phyloP scores from a whole-genome alignment of 2,329 filamentous ascomycete species.

The Fusarium algeriense region DNA sequence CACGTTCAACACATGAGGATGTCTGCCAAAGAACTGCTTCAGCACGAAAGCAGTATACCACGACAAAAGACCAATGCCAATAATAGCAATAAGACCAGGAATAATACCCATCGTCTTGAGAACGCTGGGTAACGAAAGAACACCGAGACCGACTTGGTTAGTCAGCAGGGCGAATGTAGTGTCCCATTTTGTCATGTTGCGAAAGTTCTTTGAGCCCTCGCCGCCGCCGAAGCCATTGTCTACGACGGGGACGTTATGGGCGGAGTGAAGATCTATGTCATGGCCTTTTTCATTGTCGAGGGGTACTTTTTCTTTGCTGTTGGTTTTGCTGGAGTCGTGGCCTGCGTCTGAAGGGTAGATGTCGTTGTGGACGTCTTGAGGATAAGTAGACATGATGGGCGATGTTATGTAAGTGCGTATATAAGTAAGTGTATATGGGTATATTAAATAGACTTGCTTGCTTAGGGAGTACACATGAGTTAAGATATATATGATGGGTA shows the following conservation, averaged over 20 bases:
- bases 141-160: constrained; percentile 54
- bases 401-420: neutral
- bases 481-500: neutral
- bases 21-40: constrained; percentile 76
- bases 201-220: constrained; percentile 50
- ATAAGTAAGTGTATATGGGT: neutral
- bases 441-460: constrained; percentile 15
- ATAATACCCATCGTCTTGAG: constrained; percentile 76
- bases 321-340: constrained; percentile 44
- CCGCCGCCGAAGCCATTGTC: constrained; percentile 48
- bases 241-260: constrained; percentile 34
- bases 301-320: constrained; percentile 46
- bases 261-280: constrained; percentile 35
- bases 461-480: constrained; percentile 3
- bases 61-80: constrained; percentile 73
- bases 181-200: constrained; percentile 53
- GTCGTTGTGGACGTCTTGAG: constrained; percentile 36
- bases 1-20: constrained; percentile 77
- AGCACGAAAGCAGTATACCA: constrained; percentile 65
- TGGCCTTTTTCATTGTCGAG: constrained; percentile 28
- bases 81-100: constrained; percentile 75
- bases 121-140: constrained; percentile 78
- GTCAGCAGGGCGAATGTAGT: constrained; percentile 51
- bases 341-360: constrained; percentile 47
- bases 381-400: constrained; percentile 37